A percentile compares a stretch with the other conserved stretches of the same genome.
These are phyloP conservation scores for Candida glaebosa DNA, from an alignment of 805 yeast species.

Conservation along the genomic window DNA sequence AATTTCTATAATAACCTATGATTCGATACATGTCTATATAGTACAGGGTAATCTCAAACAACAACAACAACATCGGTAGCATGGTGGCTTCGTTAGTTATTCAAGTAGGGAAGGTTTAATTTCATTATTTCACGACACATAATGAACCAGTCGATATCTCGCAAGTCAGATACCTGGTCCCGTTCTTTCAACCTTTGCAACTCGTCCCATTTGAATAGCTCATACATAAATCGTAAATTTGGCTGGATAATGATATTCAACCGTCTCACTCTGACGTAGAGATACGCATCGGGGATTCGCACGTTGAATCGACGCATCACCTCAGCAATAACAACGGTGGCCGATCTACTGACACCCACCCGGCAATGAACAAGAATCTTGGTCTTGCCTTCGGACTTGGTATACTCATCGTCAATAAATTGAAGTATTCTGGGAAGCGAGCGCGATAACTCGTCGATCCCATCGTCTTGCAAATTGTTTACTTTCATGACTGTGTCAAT, in stretches of 20 bases:
- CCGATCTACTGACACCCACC: constrained; percentile 93
- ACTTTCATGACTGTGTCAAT: constrained; percentile 57
- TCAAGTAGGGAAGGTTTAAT: constrained; percentile 66
- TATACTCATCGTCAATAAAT: constrained; percentile 49
- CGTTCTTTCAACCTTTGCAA: constrained; percentile 14
- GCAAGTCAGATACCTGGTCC: constrained; percentile 16
- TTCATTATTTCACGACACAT: constrained; percentile 79
- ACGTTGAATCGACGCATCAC: constrained; percentile 75
- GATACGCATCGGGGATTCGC: constrained; percentile 72
- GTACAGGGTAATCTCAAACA: background rate
- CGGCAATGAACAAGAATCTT: constrained; percentile 79
- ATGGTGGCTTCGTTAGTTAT: constrained; percentile 8
- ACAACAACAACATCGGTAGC: background rate
- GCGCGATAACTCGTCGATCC: constrained; percentile 69
- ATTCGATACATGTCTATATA: background rate
- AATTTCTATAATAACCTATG: background rate
- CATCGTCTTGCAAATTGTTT: constrained; percentile 82
- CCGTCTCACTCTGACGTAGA: constrained; percentile 85
- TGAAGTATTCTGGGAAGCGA: constrained; percentile 62
- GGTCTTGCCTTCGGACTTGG: constrained; percentile 20
- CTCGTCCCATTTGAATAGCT: constrained; percentile 58
- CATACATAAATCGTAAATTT: constrained; percentile 86
- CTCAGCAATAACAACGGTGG: constrained; percentile 93
- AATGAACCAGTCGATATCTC: constrained; percentile 86
- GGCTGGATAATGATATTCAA: constrained; percentile 94